phyloP scores from a whole-genome alignment of 768 basidiomycete species.

The Hirschioporus abietinus region DNA sequence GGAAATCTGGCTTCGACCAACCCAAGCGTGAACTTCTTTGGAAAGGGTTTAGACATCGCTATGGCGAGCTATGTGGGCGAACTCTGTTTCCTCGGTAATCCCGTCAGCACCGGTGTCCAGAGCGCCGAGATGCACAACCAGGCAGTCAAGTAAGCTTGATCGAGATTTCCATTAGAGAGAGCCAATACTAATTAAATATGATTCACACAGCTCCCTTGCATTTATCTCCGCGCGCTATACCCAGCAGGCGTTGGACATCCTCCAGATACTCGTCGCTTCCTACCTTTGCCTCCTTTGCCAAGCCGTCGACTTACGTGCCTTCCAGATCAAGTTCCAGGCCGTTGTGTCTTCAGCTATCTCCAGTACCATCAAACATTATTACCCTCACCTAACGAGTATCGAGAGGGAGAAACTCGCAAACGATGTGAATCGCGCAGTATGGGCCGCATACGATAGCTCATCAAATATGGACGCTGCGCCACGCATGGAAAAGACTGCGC shows the following conservation, averaged over 20 bases:
- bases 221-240: slow-evolving; percentile 81
- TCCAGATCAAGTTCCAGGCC: slow-evolving; percentile 60
- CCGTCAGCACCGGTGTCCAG: slow-evolving; percentile 80
- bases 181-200: slow-evolving; percentile 13
- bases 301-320: slow-evolving; percentile 78
- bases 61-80: slow-evolving; percentile 78
- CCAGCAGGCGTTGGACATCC: slow-evolving; percentile 69
- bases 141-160: slow-evolving; percentile 70
- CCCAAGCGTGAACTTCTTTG: slow-evolving; percentile 76
- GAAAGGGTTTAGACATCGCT: slow-evolving; percentile 82
- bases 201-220: slow-evolving; percentile 60
- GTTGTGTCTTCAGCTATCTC: slow-evolving; percentile 42
- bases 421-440: slow-evolving; percentile 39
- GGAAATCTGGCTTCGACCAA: slow-evolving; percentile 76
- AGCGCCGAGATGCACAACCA: slow-evolving; percentile 93
- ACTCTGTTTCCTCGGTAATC: slow-evolving; percentile 76
- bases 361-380: slow-evolving; percentile 44
- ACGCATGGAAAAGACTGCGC: slow-evolving; percentile 69
- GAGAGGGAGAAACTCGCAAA: slow-evolving; percentile 29
- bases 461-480: slow-evolving; percentile 65
- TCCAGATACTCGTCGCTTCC: slow-evolving; percentile 66
- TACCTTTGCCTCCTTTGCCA: slow-evolving; percentile 79
- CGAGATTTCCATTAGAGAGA: background rate
- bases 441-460: slow-evolving; percentile 54
- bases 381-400: slow-evolving; percentile 32